Conservation (phyloP, 139 green algal genomes). For the Picochlorum sp. region DNA sequence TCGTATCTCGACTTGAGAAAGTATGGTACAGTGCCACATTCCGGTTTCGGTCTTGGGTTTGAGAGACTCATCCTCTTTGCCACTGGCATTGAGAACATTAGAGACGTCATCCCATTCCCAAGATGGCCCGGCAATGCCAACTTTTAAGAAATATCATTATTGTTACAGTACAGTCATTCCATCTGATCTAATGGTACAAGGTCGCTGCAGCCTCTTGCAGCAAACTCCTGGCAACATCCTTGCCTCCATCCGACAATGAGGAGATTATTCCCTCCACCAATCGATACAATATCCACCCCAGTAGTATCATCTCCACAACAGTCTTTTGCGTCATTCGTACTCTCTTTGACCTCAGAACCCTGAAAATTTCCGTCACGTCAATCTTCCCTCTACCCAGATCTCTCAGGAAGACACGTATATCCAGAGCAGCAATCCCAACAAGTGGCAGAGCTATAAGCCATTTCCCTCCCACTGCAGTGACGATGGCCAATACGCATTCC, state of each 20-base stretch:
- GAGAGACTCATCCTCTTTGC: constrained; percentile 95
- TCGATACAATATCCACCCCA: no score
- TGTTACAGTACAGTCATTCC: constrained; percentile 1
- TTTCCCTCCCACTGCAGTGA: constrained; percentile 47
- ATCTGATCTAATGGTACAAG: constrained; percentile 5
- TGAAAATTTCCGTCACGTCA: constrained; percentile 65
- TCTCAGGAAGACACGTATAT: constrained; percentile 23
- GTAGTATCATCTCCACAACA: no score
- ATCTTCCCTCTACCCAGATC: constrained; percentile 18
- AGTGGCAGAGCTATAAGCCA: constrained; percentile 43
- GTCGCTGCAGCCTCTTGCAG: neutral
- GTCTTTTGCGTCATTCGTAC: no score
- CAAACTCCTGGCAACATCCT: no score
- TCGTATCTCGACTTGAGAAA: constrained; percentile 91
- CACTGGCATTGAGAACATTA: constrained; percentile 99
- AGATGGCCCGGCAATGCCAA: constrained; percentile 84
- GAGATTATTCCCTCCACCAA: no score
- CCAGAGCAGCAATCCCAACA: constrained; percentile 26
- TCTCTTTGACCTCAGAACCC: constrained; percentile 6
- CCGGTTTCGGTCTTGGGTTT: constrained; percentile 96
- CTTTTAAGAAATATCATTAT: constrained; percentile 28
- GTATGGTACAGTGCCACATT: constrained; percentile 90
- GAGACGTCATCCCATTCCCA: constrained; percentile 97
- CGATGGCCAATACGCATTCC: constrained; percentile 31
- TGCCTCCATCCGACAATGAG: no score